These are phyloP conservation scores for Collariella sp. DNA, from an alignment of 495 filamentous ascomycete species.

Conservation along the genomic window DNA sequence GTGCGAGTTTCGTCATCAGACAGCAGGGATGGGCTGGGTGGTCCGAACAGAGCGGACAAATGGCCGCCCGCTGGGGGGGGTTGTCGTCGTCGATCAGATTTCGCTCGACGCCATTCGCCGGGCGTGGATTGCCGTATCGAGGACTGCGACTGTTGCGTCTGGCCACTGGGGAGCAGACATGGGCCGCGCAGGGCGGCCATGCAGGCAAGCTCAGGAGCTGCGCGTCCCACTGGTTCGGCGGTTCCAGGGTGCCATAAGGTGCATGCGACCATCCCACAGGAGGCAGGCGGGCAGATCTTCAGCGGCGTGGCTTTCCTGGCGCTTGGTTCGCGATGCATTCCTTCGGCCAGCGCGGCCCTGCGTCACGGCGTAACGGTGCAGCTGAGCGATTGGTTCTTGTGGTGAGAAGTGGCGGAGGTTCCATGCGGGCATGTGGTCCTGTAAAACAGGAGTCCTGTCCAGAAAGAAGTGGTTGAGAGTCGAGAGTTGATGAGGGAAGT, in stretches of 20 bases:
- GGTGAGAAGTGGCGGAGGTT: too few species aligned
- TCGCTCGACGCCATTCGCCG: not conserved
- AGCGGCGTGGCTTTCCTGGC: conserved; percentile 6
- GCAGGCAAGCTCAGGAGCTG: not conserved
- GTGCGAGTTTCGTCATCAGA: conserved; percentile 5
- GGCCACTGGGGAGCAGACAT: not conserved
- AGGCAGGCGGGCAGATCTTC: conserved; percentile 4
- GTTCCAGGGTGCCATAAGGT: conserved; percentile 10
- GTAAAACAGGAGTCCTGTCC: too few species aligned
- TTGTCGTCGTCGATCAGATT: conserved; percentile 1
- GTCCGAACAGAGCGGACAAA: not conserved
- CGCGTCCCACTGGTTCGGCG: not conserved
- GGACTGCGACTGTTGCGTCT: not conserved
- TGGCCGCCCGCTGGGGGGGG: not conserved
- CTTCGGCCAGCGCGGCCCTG: conserved; percentile 16
- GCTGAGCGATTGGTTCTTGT: not conserved
- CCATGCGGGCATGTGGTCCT: too few species aligned
- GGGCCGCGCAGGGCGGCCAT: not conserved
- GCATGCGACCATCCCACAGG: not conserved
- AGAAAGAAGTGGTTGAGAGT: too few species aligned
- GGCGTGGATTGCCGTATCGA: not conserved
- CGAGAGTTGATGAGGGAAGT: too few species aligned
- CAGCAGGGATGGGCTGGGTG: not conserved
- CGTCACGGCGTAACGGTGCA: conserved; percentile 5
- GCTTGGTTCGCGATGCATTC: not conserved